Evolutionary conservation across 2,329 filamentous ascomycete genomes (phyloP).

Genomic region (Trichoderma sp.): DNA sequence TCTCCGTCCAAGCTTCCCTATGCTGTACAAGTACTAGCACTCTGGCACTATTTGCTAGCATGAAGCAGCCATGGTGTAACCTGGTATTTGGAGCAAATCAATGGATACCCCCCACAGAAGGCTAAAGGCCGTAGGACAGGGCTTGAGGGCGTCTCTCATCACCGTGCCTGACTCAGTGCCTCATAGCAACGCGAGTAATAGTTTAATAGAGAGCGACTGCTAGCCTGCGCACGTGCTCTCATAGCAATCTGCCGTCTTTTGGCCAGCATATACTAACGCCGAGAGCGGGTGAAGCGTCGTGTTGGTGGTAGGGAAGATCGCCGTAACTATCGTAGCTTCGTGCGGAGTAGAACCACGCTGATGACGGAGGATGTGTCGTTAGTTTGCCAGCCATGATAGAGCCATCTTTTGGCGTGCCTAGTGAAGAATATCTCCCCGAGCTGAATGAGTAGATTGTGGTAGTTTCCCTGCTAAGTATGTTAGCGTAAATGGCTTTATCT

Average conservation of each 20-base stretch:
- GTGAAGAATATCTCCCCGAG: neutral
- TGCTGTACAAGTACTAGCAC: neutral
- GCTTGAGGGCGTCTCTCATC: constrained; percentile 3
- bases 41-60: constrained; percentile 2
- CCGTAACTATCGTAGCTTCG: constrained; percentile 6
- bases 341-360: constrained; percentile 4
- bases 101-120: constrained; percentile 11
- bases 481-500: neutral
- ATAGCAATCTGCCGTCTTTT: neutral
- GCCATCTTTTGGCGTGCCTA: neutral
- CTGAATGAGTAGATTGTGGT: constrained; percentile 1
- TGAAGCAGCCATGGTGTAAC: neutral
- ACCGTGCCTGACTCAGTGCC: neutral
- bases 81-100: constrained; percentile 4
- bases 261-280: constrained; percentile 2
- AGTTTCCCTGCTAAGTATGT: neutral
- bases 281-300: constrained; percentile 6
- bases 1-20: neutral
- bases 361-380: constrained; percentile 11
- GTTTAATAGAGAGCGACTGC: neutral
- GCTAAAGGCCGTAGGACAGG: neutral
- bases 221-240: neutral
- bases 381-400: neutral
- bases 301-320: neutral
- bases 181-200: constrained; percentile 9